A percentile compares a stretch with the other conserved stretches of the same genome.
These are phyloP conservation scores for Apium graveolens DNA, from an alignment of 129 eudicot species.

Conservation along the genomic window DNA sequence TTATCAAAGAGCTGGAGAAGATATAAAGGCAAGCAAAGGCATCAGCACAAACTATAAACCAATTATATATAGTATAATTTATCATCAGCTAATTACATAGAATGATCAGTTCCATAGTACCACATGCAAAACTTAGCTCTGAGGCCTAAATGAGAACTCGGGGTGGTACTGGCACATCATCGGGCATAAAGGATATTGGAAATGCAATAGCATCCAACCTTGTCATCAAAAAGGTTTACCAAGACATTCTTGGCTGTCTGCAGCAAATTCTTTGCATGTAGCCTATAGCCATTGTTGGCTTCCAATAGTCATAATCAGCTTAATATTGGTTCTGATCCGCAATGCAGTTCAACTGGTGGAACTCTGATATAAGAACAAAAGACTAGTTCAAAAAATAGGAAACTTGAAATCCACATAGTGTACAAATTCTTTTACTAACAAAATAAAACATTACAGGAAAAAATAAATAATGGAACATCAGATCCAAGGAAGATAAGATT, in stretches of 20 bases:
- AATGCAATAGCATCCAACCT: background rate
- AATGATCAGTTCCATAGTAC: background rate
- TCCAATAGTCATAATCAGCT: slow-evolving; percentile 6
- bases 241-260: background rate
- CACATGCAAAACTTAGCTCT: background rate
- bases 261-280: background rate
- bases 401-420: background rate
- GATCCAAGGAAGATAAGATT: background rate
- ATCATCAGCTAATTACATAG: background rate
- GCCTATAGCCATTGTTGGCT: background rate
- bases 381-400: background rate
- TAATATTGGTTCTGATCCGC: slow-evolving; percentile 38
- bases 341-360: slow-evolving; percentile 37
- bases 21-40: background rate
- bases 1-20: background rate
- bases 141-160: background rate
- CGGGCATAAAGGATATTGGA: background rate
- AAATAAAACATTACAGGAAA: background rate
- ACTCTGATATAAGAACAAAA: slow-evolving; percentile 28
- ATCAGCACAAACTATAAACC: background rate
- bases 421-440: background rate
- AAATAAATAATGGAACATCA: background rate
- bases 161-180: background rate
- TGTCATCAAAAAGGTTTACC: background rate
- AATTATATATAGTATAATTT: background rate